Evolutionary conservation across 768 basidiomycete species (phyloP), one percentile per base, ranked within the genome.

Genomic region (Clitopilus hobsonii): DNA sequence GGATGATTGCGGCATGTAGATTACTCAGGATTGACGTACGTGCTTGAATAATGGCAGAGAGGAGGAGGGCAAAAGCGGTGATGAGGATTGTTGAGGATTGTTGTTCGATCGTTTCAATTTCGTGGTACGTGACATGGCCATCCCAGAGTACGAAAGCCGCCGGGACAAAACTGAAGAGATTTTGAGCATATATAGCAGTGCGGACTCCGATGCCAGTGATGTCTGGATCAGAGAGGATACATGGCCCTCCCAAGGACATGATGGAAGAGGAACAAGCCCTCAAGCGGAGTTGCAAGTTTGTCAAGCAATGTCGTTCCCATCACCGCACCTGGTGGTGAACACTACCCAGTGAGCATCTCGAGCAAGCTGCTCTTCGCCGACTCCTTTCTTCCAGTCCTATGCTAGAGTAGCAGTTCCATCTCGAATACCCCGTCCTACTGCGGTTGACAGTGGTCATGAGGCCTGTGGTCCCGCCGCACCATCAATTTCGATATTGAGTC

Each of bases 1-100:
- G 66, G 14, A 70, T 53, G 51, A 70, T 60, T 29, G 38, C 55
- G 6, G 54, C 61, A 51, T 67, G 64, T 52, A 59, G 64, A 24
- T 51, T 59, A 2, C 61, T 51, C 6, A 69, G 18, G 4, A 53
- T 54, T 5, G 41, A 6, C 0, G 61, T 60, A 22, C 18, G 22
- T 1, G 61, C 65, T 52, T 66, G 56, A 7, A 66, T 55, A 20
- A 66, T 57, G 6, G 64, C 57, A 0, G 66, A 62, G 23, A 67
- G 49, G 3, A 69, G 59, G 7, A 68, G 55, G 29, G 63, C 67
- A 41, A 65, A 67, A 0, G 60, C 63, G 2, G 63, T 63, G 52
- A 64, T 57, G 25, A 68, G 59, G 41, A 65, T 64, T n/a, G 53
- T 57, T 11, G 53, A 60, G 23, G 47, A 64, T n/a, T 49, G 48